Evolutionary conservation across 306 rosid species (phyloP), one percentile per base, ranked within the genome.

Genomic region (Cucurbita maxima): DNA sequence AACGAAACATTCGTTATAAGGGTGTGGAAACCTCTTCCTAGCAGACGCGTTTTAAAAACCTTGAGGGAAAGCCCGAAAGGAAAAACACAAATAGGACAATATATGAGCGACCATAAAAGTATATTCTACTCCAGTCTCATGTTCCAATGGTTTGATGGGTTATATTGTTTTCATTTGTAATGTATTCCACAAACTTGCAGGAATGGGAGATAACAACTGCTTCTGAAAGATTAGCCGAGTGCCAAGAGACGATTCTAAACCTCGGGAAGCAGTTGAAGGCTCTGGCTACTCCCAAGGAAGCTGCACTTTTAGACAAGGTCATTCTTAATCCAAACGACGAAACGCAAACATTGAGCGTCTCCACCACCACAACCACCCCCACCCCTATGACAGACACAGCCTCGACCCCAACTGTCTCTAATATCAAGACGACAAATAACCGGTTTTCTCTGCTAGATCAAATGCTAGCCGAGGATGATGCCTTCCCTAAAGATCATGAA

Each of bases 181-280:
- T 70, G 30, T 50, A 16, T 16, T 50, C 30, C 37, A 50, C 58
- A 8, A 14, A 14, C 38, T 72, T 83, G 79, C 86, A 90, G 98
- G 96, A 86, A 30, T 85, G 87, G 94, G 98, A 90, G 84, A 90
- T 90, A 81, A 85, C 92, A 76, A 82, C 90, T 52, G 98, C 97
- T 76, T 87, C 98, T 30, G 97, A 90, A 81, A 93, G 90, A 83
- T 78, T 93, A 82, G 97, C 97, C 5, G 98, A 93, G 79, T 93
- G 98, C 84, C 98, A 93, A 83, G 96, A 88, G 87, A 90, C 97
- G 51, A 90, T 93, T 82, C 80, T 88, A 58, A 82, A 84, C 85
- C 96, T 93, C 8, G 96, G 96, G 45, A 93, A 87, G 88, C 97
- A 93, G 85, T 81, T 93, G 81, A 93, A 93, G 84, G 92, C 96